Base-by-base conservation (phyloP, 2,329 filamentous ascomycete genomes). In the Aspergillus sp. region DNA sequence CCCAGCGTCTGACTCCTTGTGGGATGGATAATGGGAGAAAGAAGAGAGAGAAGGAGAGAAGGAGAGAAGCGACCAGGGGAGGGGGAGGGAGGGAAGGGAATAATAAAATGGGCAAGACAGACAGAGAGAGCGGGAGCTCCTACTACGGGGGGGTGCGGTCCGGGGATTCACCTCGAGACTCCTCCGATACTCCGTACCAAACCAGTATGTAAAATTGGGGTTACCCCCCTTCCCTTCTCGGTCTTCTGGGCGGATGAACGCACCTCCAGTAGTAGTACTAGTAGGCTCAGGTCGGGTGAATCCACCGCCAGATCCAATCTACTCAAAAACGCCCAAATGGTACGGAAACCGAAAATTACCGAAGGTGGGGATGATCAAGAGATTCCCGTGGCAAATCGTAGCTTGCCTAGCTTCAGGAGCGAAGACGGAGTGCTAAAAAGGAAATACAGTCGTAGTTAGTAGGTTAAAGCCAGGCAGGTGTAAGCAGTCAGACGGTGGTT, bases 1-100 rank as follows among this genome's bases (percentile, higher is more conserved):
- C 68, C 67, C 68, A 63, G 64, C 65, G 68, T 69, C 66, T 64
- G 36, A 49, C 57, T 64, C 54, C 50, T 56, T 30, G 39, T 47
- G 42, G 49, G 58, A 58, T 60, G 49, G 50, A 25, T 53, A 48
- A 36, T 32, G 38, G 42, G 23, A 54, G 38, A 39, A 44, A 38
- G 30, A 52, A 32, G 23, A 38, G 47, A 39, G 51, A 25, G 54
- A 57, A 56, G 47, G 49, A 30, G 60, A 49, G 19, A 52, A 54
- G 21, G 30, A 57, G 38, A 59, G 51, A 54, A 59, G 48, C 47
- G 44, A 53, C 53, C 42, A 49, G 63, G 55, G 60, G 50, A 47
- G 50, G 56, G 59, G 52, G 55, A 52, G 57, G 60, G 64, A 59
- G 59, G 62, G 62, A 60, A 52, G 48, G 42, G 50, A 61, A 54